These are phyloP conservation scores for Murraya paniculata DNA, from an alignment of 345 rosid genomes.

Conservation along the genomic window DNA sequence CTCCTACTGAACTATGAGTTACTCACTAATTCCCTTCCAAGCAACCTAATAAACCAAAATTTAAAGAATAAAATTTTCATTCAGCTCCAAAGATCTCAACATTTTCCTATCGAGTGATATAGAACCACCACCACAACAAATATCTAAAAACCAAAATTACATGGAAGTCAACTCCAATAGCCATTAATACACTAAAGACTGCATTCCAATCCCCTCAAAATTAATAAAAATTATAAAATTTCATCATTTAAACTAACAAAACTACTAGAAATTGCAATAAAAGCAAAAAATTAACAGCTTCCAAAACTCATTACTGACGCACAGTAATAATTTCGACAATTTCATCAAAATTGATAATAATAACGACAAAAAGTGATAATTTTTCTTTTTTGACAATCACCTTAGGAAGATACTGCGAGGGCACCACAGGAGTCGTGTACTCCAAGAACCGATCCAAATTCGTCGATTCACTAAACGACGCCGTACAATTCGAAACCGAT, in stretches of 20 bases:
- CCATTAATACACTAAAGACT: no score
- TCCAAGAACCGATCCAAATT: slow-evolving; percentile 97
- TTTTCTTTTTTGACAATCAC: slow-evolving; percentile 30
- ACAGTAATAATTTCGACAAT: background rate
- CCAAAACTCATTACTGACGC: background rate
- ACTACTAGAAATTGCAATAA: background rate
- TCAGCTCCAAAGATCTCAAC: background rate
- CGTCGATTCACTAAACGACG: slow-evolving; percentile 33
- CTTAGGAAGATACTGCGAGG: slow-evolving; percentile 57
- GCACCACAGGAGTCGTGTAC: slow-evolving; percentile 68
- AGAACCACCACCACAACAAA: background rate
- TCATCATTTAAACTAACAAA: background rate
- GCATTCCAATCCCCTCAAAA: background rate
- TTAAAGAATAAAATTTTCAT: background rate
- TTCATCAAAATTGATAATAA: background rate
- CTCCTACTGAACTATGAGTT: background rate
- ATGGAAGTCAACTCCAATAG: background rate
- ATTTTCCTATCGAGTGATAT: background rate
- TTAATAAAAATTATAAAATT: background rate
- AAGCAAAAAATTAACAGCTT: background rate
- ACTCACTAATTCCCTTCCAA: background rate
- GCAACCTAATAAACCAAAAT: background rate
- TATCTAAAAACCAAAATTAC: background rate
- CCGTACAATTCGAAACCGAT: slow-evolving; percentile 35
- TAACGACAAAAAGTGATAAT: background rate